Base-by-base conservation (phyloP, 2,329 filamentous ascomycete species). In the Aspergillus glaucus region DNA sequence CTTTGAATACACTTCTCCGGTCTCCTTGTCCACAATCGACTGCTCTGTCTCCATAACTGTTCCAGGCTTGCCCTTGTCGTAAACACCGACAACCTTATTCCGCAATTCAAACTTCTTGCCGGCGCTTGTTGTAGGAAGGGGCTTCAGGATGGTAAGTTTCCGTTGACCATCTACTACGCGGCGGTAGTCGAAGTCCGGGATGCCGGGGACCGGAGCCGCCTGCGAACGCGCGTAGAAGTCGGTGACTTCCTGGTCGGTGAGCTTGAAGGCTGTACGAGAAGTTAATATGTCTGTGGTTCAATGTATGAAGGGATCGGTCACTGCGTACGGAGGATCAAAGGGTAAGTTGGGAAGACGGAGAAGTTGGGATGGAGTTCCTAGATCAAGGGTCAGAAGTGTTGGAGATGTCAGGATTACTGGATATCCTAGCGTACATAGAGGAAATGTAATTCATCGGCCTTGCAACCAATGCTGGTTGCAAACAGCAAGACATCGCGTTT, bases 401-500 rank as follows among this genome's bases (percentile, higher is more conserved):
- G 19, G 26, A 37, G 6, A 15, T 14, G 17, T 10, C 17, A 22
- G n/a, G 12, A 39, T 15, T 19, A 9, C 22, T 12, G 14, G 15
- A 3, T 48, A 7, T 19, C 17, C 17, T 19, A n/a, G 64, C 80
- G 51, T 77, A 93, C 89, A 62, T 90, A 96, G 72, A 95, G 84
- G 66, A 92, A 95, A 66, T 95, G 89, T 63, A 95, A 81, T 76
- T 96, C 91, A 60, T 95, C 84, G n/a, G 79, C 79, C 10, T 82
- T 92, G 64, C 79, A 84, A 49, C 91, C 91, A 67, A 96, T 92
- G 73, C 86, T 92, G 70, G 86, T 86, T 59, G 91, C 90, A 69
- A 96, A 96, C 53, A 97, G 83, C 53, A 96, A 78, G 32, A 85
- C 82, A 76, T 96, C 91, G 57, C 91, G 83, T 79, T 91, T 90